A percentile compares a stretch with the other conserved stretches of the same genome.
phyloP scores from a whole-genome alignment of 169 alveolate species.

The Toxoplasma gondii region DNA sequence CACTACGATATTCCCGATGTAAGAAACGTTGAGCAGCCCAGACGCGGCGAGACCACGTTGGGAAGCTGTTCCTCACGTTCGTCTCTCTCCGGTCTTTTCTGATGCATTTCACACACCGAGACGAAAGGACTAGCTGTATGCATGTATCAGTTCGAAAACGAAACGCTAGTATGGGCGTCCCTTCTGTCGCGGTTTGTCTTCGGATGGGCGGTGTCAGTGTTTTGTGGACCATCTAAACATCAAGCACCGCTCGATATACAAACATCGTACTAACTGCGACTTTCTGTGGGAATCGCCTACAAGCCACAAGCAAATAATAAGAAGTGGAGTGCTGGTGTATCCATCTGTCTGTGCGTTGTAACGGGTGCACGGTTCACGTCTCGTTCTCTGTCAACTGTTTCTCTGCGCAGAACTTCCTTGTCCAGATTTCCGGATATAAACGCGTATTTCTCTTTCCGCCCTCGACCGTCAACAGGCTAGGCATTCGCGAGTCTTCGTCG shows the following conservation, averaged over 20 bases:
- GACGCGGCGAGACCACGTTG: too few species aligned
- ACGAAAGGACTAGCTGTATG: too few species aligned
- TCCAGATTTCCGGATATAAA: constrained; percentile 67
- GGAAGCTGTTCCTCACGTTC: background rate
- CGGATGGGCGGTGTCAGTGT: too few species aligned
- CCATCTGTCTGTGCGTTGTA: too few species aligned
- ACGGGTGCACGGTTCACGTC: background rate
- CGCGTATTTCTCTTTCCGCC: constrained; percentile 72
- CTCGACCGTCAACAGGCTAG: constrained; percentile 50
- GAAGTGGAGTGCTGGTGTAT: too few species aligned
- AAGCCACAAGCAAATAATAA: too few species aligned
- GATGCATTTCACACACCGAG: background rate
- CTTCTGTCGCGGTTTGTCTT: too few species aligned
- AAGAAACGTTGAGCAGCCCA: background rate
- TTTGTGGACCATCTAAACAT: too few species aligned
- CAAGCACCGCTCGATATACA: too few species aligned
- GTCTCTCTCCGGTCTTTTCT: background rate
- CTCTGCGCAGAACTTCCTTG: constrained; percentile 63
- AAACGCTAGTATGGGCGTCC: background rate
- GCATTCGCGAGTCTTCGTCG: constrained; percentile 68
- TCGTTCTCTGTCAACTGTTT: background rate
- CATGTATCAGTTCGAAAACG: background rate
- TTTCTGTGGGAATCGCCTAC: too few species aligned
- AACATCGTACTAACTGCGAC: too few species aligned
- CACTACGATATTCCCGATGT: constrained; percentile 76